These are phyloP conservation scores for Epichloe gansuensis DNA, from an alignment of 2,329 filamentous ascomycete species.

Conservation along the genomic window DNA sequence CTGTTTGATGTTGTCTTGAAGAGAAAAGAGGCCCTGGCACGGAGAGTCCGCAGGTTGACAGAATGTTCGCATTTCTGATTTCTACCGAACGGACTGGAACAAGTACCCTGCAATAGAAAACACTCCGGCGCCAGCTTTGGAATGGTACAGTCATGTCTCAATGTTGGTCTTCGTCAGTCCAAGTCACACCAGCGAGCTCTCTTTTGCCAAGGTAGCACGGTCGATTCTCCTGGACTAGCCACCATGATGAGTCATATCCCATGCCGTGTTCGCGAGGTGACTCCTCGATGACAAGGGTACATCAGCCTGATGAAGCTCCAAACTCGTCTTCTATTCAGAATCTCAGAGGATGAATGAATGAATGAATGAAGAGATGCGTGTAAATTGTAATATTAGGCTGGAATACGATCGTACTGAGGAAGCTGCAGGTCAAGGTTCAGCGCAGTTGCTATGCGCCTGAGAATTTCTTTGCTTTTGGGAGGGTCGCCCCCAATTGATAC, in stretches of 20 bases:
- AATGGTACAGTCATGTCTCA: too few species aligned
- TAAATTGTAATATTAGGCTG: background rate
- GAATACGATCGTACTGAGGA: constrained; percentile 3
- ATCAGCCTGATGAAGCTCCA: background rate
- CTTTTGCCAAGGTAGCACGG: background rate
- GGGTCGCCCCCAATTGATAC: constrained; percentile 19
- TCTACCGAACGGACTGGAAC: too few species aligned
- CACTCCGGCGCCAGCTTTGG: background rate
- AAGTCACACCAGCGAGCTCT: background rate
- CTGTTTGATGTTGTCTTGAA: too few species aligned
- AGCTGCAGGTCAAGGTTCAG: constrained; percentile 8
- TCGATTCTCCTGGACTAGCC: background rate
- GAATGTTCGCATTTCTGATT: too few species aligned
- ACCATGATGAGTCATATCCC: background rate
- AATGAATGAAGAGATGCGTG: background rate
- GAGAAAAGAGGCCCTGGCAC: too few species aligned
- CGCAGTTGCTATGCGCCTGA: constrained; percentile 10
- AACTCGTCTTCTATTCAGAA: too few species aligned
- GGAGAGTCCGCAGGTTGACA: too few species aligned
- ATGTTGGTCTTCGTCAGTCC: background rate
- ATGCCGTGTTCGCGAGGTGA: background rate
- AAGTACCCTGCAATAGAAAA: too few species aligned
- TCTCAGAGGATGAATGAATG: background rate
- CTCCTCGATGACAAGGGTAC: background rate
- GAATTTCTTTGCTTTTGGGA: constrained; percentile 12